Base-by-base conservation (phyloP, 1,284 basidiomycete genomes). In the Tilletia horrida region DNA sequence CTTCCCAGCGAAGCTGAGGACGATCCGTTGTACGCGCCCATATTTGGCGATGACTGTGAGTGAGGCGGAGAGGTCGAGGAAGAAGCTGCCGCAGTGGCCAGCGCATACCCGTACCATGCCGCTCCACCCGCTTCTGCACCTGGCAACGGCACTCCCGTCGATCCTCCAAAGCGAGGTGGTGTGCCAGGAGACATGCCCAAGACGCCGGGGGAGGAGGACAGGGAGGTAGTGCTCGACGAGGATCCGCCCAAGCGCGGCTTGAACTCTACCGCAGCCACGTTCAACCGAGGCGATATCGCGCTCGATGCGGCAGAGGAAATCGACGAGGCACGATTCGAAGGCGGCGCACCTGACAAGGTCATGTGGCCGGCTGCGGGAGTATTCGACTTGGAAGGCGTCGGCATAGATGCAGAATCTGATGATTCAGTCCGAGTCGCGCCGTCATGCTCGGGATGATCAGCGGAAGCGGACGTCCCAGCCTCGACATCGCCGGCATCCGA, bases 241-340 rank as follows among this genome's bases (percentile, higher is more conserved):
- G 65, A 63, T 40, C 43, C 62, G 3, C 21, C 7, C 23, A 48
- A 63, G 7, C 75, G 70, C 7, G 79, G 79, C 62, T 72, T 74
- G 71, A 80, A 80, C 65, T 75, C 75, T 23, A 65, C 64, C 6
- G 79, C 79, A 7, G 68, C 72, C 18, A 79, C 69, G 70, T 80
- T 81, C 62, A 81, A 71, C 31, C 76, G 69, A 21, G 78, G 79
- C 11, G 78, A 79, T 44, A 45, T 55, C 31, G 47, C 31, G 55
- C 25, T 59, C 3, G 55, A 59, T 21, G 55, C 55, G 2, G 14
- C 31, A 13, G 55, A 59, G n/a, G 55, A 31, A 3, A 59, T 29
- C 13, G 29, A 31, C 29, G 55, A 25, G 35, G 35, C 11, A 4
- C 35, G 35, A 40, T 40, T 40, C 6, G 35, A 40, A 6, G 35